Base-by-base conservation (phyloP, 2,329 filamentous ascomycete genomes). In the Stemphylium vesicarium region DNA sequence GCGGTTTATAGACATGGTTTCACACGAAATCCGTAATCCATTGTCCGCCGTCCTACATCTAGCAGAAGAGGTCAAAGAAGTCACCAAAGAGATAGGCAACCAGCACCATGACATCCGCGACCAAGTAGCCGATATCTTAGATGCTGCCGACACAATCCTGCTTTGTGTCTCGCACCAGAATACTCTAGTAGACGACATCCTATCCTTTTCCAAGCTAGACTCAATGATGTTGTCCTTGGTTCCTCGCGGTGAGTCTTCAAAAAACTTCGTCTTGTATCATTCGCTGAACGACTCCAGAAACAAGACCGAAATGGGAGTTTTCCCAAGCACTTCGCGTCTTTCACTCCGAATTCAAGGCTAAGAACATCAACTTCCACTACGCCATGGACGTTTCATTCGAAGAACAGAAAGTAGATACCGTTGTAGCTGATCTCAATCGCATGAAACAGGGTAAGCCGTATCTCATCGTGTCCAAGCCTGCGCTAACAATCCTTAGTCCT, bases 151-250 rank as follows among this genome's bases (percentile, higher is more conserved):
- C 24, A 75, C 77, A 0, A 80, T 80, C 15, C 59, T 77, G 7
- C 68, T 79, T 1, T 80, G 78, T 52, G 75, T 79, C 2, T 70
- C 69, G 11, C 78, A 80, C 54, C 78, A 80, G 50, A 78, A 77
- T 50, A 76, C 74, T 60, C 47, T 81, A 13, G 78, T 81, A 1
- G 79, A 81, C 50, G 79, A 81, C 55, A 78, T 81, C 13, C 62
- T 81, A 1, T 80, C 78, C 1, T 74, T 80, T 46, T 79, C 77
- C 1, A 81, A 81, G 54, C 70, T 81, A 6, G 78, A 80, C 53
- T 79, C 78, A 43, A 80, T 70, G 78, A 80, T 71, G 76, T 72
- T 65, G 40, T 79, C 55, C 50, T 65, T 75, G 33, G 71, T 73
- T 4, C 72, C 72, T 7, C 64, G 69, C 20, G 59, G 69, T 68